A percentile compares a stretch with the other conserved stretches of the same genome.
phyloP scores from a whole-genome alignment of 163 green algal genomes.

The Scenedesmus sp. region DNA sequence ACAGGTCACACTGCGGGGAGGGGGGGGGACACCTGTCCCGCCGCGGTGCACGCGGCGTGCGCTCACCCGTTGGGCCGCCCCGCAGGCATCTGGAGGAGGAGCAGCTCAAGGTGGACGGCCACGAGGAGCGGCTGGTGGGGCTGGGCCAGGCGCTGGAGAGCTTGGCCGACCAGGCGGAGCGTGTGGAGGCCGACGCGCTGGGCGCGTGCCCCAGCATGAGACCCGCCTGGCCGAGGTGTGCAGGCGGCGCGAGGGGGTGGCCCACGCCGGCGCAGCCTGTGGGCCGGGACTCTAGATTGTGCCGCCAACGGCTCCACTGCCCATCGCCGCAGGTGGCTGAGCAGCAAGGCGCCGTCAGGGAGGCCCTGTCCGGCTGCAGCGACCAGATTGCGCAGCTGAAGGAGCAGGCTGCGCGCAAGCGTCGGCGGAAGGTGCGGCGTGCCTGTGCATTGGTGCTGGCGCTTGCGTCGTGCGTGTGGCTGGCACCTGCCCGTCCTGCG shows the following conservation, averaged over 20 bases:
- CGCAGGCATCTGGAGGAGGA: constrained; percentile 2
- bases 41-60: not conserved
- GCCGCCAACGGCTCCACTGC: not conserved
- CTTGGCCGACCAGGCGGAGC: not conserved
- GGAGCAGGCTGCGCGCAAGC: not conserved
- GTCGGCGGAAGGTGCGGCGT: not conserved
- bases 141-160: not conserved
- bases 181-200: constrained; percentile 7
- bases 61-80: not conserved
- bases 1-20: not conserved
- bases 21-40: not conserved
- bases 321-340: not conserved
- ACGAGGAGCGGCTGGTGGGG: not conserved
- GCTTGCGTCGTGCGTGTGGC: not conserved
- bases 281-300: not conserved
- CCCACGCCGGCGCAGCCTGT: not conserved
- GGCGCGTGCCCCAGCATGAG: not conserved
- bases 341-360: not conserved
- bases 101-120: constrained; percentile 1
- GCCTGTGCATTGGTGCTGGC: too few species aligned
- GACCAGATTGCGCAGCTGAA: constrained; percentile 22
- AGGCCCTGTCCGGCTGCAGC: not conserved
- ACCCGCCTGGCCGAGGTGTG: not conserved
- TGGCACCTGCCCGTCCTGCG: not conserved
- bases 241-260: not conserved